Evolutionary conservation across 495 filamentous ascomycete genomes (phyloP).

Genomic region (Penicillium maclennaniae): DNA sequence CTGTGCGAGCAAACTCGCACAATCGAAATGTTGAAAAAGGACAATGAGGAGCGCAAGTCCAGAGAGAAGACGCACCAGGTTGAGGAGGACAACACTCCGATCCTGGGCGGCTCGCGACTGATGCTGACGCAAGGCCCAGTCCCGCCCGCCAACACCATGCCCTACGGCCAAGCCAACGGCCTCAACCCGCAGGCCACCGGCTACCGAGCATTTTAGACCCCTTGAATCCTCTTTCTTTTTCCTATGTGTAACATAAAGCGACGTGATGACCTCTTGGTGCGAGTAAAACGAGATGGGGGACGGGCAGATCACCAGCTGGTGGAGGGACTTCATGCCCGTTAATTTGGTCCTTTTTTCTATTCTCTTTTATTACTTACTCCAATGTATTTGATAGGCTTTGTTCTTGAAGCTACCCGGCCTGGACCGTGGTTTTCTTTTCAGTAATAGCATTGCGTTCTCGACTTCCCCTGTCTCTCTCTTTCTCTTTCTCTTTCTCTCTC

Average conservation of each 20-base stretch:
- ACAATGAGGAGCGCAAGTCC: constrained; percentile 95
- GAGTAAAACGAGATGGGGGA: constrained; percentile 22
- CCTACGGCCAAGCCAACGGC: constrained; percentile 69
- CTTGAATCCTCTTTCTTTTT: constrained; percentile 9
- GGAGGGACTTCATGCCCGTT: constrained; percentile 21
- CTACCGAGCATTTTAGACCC: constrained; percentile 52
- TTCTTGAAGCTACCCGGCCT: constrained; percentile 3
- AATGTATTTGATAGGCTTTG: constrained; percentile 29
- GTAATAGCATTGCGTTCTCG: constrained; percentile 21
- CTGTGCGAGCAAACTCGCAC: constrained; percentile 84
- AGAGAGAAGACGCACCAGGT: constrained; percentile 82
- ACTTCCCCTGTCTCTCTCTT: too few species aligned
- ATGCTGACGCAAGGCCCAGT: constrained; percentile 95
- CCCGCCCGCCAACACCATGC: constrained; percentile 54
- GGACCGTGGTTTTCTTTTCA: constrained; percentile 6
- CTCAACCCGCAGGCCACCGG: constrained; percentile 79
- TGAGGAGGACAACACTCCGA: constrained; percentile 88
- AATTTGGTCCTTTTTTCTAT: constrained; percentile 21
- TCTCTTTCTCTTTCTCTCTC: background rate
- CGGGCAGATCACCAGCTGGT: background rate
- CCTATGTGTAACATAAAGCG: constrained; percentile 43
- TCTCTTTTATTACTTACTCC: constrained; percentile 14
- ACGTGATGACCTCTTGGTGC: constrained; percentile 30
- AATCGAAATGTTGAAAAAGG: constrained; percentile 80
- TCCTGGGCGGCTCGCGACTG: constrained; percentile 83